phyloP scores from a whole-genome alignment of 768 basidiomycete genomes.

The Hortiboletus flavorubellus region DNA sequence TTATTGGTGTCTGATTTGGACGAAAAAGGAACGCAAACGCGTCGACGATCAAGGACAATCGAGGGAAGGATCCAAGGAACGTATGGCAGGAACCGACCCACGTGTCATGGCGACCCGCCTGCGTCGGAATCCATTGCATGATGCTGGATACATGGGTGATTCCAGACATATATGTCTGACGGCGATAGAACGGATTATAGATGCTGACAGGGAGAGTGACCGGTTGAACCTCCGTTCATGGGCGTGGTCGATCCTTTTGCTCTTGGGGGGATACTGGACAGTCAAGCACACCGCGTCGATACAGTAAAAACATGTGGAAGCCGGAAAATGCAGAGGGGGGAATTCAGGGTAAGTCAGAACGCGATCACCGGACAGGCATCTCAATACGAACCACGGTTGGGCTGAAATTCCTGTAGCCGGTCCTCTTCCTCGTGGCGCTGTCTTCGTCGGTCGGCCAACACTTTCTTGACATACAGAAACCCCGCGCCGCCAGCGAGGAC shows the following conservation, averaged over 20 bases:
- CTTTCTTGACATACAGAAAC: conserved; percentile 31
- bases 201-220: not conserved
- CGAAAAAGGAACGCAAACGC: not conserved
- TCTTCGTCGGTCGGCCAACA: conserved; percentile 26
- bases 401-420: conserved; percentile 9
- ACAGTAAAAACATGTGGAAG: not conserved
- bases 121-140: not conserved
- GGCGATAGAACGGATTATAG: not conserved
- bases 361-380: not conserved
- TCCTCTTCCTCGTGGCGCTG: conserved; percentile 20
- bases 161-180: not conserved
- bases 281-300: not conserved
- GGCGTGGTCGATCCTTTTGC: conserved; percentile 3
- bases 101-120: conserved; percentile 1
- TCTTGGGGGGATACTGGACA: conserved; percentile 2
- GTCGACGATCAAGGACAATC: not conserved
- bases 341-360: conserved; percentile 11
- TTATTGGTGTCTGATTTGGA: not conserved
- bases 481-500: conserved; percentile 28
- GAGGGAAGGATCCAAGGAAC: not conserved
- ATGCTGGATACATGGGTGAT: not conserved
- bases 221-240: conserved; percentile 2
- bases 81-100: not conserved
- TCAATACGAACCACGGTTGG: not conserved
- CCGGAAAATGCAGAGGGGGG: not conserved